Evolutionary conservation across 169 alveolate species (phyloP), one percentile per base, ranked within the genome.

Genomic region (Neospora caninum): DNA sequence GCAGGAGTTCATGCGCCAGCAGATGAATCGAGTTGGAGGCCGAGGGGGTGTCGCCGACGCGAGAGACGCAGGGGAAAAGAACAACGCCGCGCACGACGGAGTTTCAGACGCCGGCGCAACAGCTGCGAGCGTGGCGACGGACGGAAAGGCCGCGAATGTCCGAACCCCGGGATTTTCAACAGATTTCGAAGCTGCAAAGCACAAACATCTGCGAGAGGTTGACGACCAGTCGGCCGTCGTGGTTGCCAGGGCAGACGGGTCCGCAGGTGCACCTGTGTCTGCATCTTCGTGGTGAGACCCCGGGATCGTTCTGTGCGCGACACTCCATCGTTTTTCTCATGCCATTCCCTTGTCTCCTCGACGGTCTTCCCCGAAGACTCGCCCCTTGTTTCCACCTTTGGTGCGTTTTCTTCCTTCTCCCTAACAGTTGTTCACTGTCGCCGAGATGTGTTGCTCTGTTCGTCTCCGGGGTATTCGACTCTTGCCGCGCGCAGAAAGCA

Each of bases 1-100:
- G 39, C 89, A 43, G 53, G 67, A 38, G 64, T 82, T 82, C 67
- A 82, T 82, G 89, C 89, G 22, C 25, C 89, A 82, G 89, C 89
- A 82, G 67, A 38, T 82, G 67, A 43, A 67, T 31, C 89, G 89
- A 7, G 69, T 27, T 22, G 89, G 67, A 0, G 69, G 34, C 20
- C 43, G 43, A 36, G 89, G 67, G 38, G 34, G 67, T 13, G 41
- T 20, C 9, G 27, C 84, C 27, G 84, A 16, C 42, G 84, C 84
- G 43, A n/a, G 49, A n/a, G 42, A 73, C 29, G 80, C 80, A n/a
- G 31, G 41, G 31, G 31, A 25, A 29, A 6, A 25, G 80, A 69
- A 69, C 31, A 20, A 25, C 38, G 84, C 27, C n/a, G 18, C 16
- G n/a, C 13, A 73, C 45, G 49, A 18, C 16, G 27, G 43, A 13